Evolutionary conservation across 495 filamentous ascomycete species (phyloP).

Genomic region (Tuber calosporum): DNA sequence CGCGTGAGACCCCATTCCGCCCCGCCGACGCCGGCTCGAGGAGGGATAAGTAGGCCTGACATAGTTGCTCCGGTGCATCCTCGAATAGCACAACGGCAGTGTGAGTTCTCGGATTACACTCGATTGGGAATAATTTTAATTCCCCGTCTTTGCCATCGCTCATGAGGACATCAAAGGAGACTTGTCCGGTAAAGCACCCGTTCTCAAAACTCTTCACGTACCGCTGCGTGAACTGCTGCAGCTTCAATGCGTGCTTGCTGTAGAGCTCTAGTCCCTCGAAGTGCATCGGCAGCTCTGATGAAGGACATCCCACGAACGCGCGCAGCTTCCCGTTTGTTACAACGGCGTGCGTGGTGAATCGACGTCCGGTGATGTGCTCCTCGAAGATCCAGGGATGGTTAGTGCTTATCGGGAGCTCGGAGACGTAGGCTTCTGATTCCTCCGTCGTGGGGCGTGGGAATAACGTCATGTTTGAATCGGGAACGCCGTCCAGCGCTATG

Average conservation of each 20-base stretch:
- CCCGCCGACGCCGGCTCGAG: constrained; percentile 21
- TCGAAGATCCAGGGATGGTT: constrained; percentile 61
- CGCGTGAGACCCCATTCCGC: background rate
- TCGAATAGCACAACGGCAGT: constrained; percentile 54
- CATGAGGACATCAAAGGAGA: constrained; percentile 61
- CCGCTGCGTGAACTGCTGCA: constrained; percentile 55
- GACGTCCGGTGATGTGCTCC: constrained; percentile 56
- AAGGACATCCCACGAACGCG: constrained; percentile 58
- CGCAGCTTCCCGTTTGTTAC: constrained; percentile 55
- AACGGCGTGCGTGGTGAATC: constrained; percentile 64
- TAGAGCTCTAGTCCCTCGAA: constrained; percentile 53
- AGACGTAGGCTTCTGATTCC: constrained; percentile 52
- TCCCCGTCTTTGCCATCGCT: constrained; percentile 39
- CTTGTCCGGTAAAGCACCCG: constrained; percentile 57
- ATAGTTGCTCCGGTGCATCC: constrained; percentile 40
- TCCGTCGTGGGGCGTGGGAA: constrained; percentile 49
- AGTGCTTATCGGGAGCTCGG: constrained; percentile 51
- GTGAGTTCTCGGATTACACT: constrained; percentile 58
- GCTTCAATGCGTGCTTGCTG: constrained; percentile 50
- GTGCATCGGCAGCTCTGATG: constrained; percentile 54
- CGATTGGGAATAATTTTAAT: constrained; percentile 50
- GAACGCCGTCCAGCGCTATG: constrained; percentile 49
- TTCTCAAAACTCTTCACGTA: constrained; percentile 49
- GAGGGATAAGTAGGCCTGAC: constrained; percentile 44
- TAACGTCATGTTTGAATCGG: constrained; percentile 36